Evolutionary conservation across 345 rosid genomes (phyloP).

Genomic region (Heritiera fomes): DNA sequence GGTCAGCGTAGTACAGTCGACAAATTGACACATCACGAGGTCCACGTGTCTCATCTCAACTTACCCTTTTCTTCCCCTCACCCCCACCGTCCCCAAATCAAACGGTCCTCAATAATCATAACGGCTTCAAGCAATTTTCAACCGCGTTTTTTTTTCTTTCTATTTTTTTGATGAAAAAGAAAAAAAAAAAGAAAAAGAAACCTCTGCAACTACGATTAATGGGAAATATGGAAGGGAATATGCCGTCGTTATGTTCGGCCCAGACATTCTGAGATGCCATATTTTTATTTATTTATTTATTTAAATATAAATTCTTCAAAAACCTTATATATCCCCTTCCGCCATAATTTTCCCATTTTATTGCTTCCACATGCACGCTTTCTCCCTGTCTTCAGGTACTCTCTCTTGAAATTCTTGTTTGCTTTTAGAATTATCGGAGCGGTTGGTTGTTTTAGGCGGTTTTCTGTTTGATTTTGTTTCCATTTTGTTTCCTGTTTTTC

Average conservation of each 20-base stretch:
- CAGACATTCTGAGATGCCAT: not conserved
- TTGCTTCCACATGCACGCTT: conserved; percentile 9
- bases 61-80: no score
- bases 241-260: not conserved
- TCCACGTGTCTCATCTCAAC: not conserved
- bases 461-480: not conserved
- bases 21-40: not conserved
- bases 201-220: conserved; percentile 16
- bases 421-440: not conserved
- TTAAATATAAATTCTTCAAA: no score
- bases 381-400: not conserved
- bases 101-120: not conserved
- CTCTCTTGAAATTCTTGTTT: not conserved
- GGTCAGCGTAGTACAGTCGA: no score
- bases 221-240: not conserved
- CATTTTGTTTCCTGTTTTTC: not conserved
- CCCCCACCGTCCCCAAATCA: not conserved
- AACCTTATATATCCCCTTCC: not conserved
- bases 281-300: no score
- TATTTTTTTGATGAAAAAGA: no score
- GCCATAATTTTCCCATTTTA: not conserved
- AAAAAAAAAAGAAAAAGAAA: not conserved
- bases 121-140: not conserved
- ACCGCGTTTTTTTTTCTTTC: not conserved
- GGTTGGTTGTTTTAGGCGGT: not conserved